Evolutionary conservation across 495 filamentous ascomycete species (phyloP).

Genomic region (Trichocladium antarcticum): DNA sequence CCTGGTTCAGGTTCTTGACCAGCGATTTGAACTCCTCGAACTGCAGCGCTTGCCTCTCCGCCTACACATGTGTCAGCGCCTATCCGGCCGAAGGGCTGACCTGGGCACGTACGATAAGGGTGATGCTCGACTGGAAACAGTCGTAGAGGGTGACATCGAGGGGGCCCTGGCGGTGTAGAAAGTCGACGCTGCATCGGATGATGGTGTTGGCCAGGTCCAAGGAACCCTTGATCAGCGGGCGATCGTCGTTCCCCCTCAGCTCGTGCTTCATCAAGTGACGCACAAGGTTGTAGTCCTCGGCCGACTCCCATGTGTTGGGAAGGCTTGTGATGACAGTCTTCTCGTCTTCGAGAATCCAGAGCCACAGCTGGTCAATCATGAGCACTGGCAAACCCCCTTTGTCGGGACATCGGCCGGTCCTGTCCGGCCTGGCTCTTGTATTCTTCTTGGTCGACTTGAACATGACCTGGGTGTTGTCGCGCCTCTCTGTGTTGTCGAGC

Average conservation of each 20-base stretch:
- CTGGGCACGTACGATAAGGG: neutral
- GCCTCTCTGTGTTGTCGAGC: neutral
- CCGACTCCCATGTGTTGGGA: slow-evolving; percentile 2
- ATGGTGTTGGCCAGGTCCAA: neutral
- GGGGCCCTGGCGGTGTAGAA: neutral
- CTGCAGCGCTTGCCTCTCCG: neutral
- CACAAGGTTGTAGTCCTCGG: neutral
- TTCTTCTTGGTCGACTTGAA: neutral
- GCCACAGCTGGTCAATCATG: slow-evolving; percentile 7
- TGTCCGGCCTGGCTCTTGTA: neutral
- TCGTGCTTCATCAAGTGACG: neutral
- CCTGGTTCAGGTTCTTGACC: neutral
- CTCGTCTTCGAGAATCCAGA: slow-evolving; percentile 3
- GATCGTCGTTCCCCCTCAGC: neutral
- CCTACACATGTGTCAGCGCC: neutral
- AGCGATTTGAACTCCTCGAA: neutral
- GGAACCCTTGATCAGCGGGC: neutral
- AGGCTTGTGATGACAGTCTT: slow-evolving; percentile 1
- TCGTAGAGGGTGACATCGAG: neutral
- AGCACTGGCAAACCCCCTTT: neutral
- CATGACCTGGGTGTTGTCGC: slow-evolving; percentile 5
- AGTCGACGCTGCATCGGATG: neutral
- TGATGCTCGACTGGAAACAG: neutral
- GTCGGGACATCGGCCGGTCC: neutral
- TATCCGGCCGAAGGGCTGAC: neutral